phyloP scores from a whole-genome alignment of 805 yeast genomes.

The Suhomyces xylopsoci region DNA sequence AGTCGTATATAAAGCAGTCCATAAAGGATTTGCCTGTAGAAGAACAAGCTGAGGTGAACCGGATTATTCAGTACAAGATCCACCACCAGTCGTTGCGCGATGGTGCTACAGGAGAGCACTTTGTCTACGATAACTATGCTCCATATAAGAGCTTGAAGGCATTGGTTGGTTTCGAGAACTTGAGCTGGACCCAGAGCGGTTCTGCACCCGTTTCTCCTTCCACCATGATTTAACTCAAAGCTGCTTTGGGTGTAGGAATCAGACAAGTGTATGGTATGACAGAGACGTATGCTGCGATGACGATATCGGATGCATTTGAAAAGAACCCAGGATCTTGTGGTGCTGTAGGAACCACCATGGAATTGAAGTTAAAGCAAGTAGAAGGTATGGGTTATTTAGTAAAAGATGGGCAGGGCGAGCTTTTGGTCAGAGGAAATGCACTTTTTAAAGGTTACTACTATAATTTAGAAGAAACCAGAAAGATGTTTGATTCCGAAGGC shows the following conservation, averaged over 20 bases:
- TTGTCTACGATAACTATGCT: slow-evolving; percentile 12
- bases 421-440: slow-evolving; percentile 56
- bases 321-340: slow-evolving; percentile 27
- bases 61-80: slow-evolving; percentile 10
- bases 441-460: slow-evolving; percentile 50
- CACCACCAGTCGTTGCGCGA: slow-evolving; percentile 6
- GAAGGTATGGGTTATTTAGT: slow-evolving; percentile 18
- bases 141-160: slow-evolving; percentile 10
- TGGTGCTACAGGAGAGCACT: slow-evolving; percentile 8
- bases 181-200: slow-evolving; percentile 28
- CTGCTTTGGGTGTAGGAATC: slow-evolving; percentile 37
- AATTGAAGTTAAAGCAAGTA: slow-evolving; percentile 16
- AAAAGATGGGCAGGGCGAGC: slow-evolving; percentile 44
- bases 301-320: slow-evolving; percentile 17
- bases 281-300: slow-evolving; percentile 23
- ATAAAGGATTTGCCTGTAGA: slow-evolving; percentile 3
- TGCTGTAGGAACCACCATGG: slow-evolving; percentile 15
- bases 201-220: slow-evolving; percentile 25
- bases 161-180: slow-evolving; percentile 16
- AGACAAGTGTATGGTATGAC: slow-evolving; percentile 55
- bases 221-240: slow-evolving; percentile 23
- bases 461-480: slow-evolving; percentile 47
- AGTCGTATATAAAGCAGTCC: slow-evolving; percentile 16
- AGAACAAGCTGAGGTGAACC: slow-evolving; percentile 4
- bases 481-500: slow-evolving; percentile 43